These are phyloP conservation scores for Eremothecium coryli DNA, from an alignment of 1,139 yeast species.

Conservation along the genomic window DNA sequence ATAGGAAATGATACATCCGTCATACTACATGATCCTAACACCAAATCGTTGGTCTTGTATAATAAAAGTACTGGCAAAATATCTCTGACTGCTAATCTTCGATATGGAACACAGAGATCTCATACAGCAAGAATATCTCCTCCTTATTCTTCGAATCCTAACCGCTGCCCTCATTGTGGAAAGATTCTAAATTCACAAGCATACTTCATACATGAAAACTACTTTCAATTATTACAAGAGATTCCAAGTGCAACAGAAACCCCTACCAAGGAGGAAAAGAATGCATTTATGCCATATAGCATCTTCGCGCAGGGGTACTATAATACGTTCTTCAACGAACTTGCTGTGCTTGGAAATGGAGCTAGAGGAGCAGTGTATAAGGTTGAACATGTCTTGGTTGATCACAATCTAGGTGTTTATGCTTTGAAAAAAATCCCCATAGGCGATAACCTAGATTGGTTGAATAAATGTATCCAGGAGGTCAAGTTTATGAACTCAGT, in stretches of 20 bases:
- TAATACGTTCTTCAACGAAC: conserved; percentile 51
- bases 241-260: conserved; percentile 1
- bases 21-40: conserved; percentile 24
- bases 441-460: conserved; percentile 61
- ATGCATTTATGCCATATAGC: conserved; percentile 22
- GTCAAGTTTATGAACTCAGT: conserved; percentile 50
- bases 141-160: conserved; percentile 17
- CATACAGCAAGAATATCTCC: neutral
- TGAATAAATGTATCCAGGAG: conserved; percentile 64
- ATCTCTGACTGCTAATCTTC: conserved; percentile 11
- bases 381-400: conserved; percentile 63
- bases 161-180: conserved; percentile 17
- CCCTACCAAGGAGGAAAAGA: neutral
- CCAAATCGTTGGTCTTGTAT: conserved; percentile 26
- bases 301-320: conserved; percentile 67
- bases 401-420: conserved; percentile 65
- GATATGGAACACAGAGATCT: neutral
- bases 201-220: conserved; percentile 9
- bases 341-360: conserved; percentile 59
- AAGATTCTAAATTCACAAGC: conserved; percentile 6
- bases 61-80: conserved; percentile 21
- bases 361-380: conserved; percentile 77
- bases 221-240: conserved; percentile 12
- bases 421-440: conserved; percentile 80
- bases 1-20: conserved; percentile 15